Conservation (phyloP, 768 basidiomycete species). For the Collybiopsis confluens region DNA sequence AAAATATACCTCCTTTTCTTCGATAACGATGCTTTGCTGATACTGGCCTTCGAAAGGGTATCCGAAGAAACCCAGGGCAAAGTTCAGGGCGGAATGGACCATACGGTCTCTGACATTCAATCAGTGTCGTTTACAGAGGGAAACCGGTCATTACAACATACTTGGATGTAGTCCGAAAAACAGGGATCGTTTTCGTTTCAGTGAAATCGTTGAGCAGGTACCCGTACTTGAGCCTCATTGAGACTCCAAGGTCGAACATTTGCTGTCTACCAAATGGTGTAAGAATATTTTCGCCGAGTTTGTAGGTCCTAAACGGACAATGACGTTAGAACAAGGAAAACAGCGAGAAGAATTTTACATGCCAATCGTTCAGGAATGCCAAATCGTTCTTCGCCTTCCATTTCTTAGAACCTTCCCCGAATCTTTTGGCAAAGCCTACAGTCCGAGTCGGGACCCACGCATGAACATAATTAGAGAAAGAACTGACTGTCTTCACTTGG, state of each 20-base stretch:
- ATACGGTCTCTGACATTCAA: slow-evolving; percentile 55
- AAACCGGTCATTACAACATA: slow-evolving; percentile 22
- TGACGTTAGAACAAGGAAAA: slow-evolving; percentile 1
- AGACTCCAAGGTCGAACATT: slow-evolving; percentile 70
- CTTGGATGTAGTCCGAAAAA: slow-evolving; percentile 79
- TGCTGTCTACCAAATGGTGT: slow-evolving; percentile 92
- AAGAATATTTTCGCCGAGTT: slow-evolving; percentile 85
- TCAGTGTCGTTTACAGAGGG: background rate
- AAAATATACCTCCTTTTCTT: slow-evolving; percentile 48
- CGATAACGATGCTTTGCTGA: slow-evolving; percentile 74
- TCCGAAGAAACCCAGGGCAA: slow-evolving; percentile 74
- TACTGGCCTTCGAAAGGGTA: slow-evolving; percentile 70
- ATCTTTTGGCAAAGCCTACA: slow-evolving; percentile 47
- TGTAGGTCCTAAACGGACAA: slow-evolving; percentile 76
- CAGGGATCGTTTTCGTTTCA: slow-evolving; percentile 56
- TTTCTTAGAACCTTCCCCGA: slow-evolving; percentile 47
- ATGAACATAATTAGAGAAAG: background rate
- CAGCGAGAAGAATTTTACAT: slow-evolving; percentile 13
- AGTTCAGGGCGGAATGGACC: slow-evolving; percentile 60
- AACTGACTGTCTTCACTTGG: slow-evolving; percentile 61
- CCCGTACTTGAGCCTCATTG: slow-evolving; percentile 75
- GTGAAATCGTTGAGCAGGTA: slow-evolving; percentile 72
- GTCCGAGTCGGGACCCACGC: slow-evolving; percentile 15
- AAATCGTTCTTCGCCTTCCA: slow-evolving; percentile 68
- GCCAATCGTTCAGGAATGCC: slow-evolving; percentile 82